Base-by-base conservation (phyloP, 441 rosid genomes). In the Arabidopsis lyrata region DNA sequence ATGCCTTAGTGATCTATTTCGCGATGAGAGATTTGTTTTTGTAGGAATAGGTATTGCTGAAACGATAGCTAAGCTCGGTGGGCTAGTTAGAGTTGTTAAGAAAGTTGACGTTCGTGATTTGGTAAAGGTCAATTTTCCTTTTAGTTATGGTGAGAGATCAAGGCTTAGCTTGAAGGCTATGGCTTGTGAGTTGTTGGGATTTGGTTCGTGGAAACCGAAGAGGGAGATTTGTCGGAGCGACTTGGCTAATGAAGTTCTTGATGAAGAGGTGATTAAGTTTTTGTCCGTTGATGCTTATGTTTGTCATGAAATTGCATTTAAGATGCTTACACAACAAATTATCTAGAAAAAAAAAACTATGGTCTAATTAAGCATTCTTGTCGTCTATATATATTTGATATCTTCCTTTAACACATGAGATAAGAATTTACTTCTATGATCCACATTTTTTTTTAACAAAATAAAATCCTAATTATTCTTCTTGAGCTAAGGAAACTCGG, bases 231-330 rank as follows among this genome's bases (percentile, higher is more conserved):
- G 55, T 10, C 31, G 14, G 6, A 20, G 7, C 10, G 55, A 49
- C 0, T 20, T 49, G 55, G 31, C 29, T 20, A 22, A 49, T 49
- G 55, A 49, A 49, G 55, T 49, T 49, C 55, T 20, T 49, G 55
- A 9, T 20, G 55, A 18, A 49, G 55, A 49, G 31, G 31, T 49
- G 14, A 9, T 49, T 49, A 49, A 49, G 55, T 20, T 20, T 29
- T 49, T 49, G 55, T 20, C 55, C 31, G 1, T 49, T 8, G 55
- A 20, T 11, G 55, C 55, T 49, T 49, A 49, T 49, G 55, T 49
- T 49, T 49, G 55, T 49, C 22, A 49, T 20, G 55, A 49, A 22
- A 20, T 49, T 9, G 31, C 5, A 6, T 49, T 5, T 49, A 49
- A 20, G 55, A 49, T 49, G 55, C 55, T 42, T 3, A 12, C 45